Percentiles rank a stretch among this genome's conserved stretches.
Conservation (phyloP, 2,329 filamentous ascomycete genomes). For the Colletotrichum melonis region DNA sequence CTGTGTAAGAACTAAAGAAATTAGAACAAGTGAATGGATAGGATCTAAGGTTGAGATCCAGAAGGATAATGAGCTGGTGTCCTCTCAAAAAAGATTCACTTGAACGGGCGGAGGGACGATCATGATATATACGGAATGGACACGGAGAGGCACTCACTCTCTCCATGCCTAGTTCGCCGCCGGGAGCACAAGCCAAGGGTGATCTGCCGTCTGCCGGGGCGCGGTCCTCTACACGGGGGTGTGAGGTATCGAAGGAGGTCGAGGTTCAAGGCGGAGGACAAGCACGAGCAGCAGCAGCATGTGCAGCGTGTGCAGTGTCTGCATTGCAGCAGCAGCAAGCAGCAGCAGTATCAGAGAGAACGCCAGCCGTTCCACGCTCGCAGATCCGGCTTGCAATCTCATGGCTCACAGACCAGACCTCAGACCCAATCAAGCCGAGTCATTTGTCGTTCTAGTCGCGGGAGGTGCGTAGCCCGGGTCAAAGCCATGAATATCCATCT, state of each 20-base stretch:
- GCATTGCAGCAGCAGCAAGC: not conserved
- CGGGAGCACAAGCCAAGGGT: constrained; percentile 23
- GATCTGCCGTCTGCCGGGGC: constrained; percentile 30
- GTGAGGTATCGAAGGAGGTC: constrained; percentile 19
- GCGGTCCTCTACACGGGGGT: constrained; percentile 27
- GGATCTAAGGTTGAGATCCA: constrained; percentile 31
- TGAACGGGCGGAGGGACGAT: constrained; percentile 27
- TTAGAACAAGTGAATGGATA: constrained; percentile 31
- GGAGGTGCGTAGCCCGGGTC: constrained; percentile 29
- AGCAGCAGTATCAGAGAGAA: constrained; percentile 10
- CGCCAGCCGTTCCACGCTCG: not conserved
- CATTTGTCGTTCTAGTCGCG: constrained; percentile 24
- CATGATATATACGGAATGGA: constrained; percentile 35
- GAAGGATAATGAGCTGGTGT: constrained; percentile 29
- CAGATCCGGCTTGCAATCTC: constrained; percentile 24
- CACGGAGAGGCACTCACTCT: constrained; percentile 20
- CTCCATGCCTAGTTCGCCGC: constrained; percentile 3
- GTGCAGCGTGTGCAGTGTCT: constrained; percentile 2
- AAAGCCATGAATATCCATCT: constrained; percentile 25
- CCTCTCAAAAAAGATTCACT: not conserved
- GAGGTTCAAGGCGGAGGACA: constrained; percentile 17
- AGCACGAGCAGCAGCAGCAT: not conserved
- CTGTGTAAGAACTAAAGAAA: constrained; percentile 25
- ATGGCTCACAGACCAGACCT: constrained; percentile 29
- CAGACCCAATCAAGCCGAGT: constrained; percentile 18